Evolutionary conservation across 805 yeast species (phyloP).

Genomic region (Ogataea populi-albae): DNA sequence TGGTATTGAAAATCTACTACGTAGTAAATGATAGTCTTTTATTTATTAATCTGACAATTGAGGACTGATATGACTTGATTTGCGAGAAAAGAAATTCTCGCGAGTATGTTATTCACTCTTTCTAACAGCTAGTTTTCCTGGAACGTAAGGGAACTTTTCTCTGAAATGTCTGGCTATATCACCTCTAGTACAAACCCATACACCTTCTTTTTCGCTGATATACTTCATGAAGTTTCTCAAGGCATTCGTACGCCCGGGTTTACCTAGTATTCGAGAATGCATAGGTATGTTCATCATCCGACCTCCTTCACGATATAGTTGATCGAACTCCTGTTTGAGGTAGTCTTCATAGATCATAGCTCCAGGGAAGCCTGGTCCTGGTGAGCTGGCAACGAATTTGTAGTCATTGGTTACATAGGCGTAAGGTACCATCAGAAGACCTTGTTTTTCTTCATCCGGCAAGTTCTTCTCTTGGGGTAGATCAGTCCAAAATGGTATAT

Average conservation of each 20-base stretch:
- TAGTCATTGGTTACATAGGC: conserved; percentile 28
- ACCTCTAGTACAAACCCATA: conserved; percentile 36
- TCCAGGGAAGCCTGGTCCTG: conserved; percentile 25
- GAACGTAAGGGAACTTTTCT: conserved; percentile 21
- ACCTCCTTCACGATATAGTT: conserved; percentile 35
- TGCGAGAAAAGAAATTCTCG: too few species aligned
- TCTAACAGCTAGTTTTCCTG: too few species aligned
- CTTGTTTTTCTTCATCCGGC: conserved; percentile 20
- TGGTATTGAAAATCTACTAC: too few species aligned
- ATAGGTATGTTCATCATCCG: conserved; percentile 38
- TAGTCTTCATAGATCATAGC: conserved; percentile 28
- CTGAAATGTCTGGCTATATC: conserved; percentile 33
- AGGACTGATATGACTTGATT: too few species aligned
- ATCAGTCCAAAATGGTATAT: conserved; percentile 37
- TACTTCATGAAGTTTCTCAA: conserved; percentile 36
- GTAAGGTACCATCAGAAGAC: conserved; percentile 28
- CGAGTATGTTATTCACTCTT: too few species aligned
- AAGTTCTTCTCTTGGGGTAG: conserved; percentile 25
- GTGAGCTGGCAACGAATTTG: conserved; percentile 21
- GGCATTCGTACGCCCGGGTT: conserved; percentile 36
- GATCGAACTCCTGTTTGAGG: conserved; percentile 36
- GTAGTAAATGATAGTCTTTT: too few species aligned
- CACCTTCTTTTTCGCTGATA: conserved; percentile 32
- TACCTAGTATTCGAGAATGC: conserved; percentile 36
- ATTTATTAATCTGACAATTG: too few species aligned